Conservation (phyloP, 1,284 basidiomycete genomes). For the Volvariella volvacea region DNA sequence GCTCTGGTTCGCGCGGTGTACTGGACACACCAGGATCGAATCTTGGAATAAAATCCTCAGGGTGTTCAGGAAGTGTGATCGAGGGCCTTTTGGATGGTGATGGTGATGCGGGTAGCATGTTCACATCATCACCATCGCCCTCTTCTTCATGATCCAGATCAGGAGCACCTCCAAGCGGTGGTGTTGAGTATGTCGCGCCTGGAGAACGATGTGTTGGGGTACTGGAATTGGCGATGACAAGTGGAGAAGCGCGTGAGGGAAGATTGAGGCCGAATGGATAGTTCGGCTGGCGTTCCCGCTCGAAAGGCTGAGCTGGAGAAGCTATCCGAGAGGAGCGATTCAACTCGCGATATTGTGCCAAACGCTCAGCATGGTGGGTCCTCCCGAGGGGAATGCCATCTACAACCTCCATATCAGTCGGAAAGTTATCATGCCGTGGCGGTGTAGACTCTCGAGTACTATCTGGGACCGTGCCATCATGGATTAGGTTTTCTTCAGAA, state of each 20-base stretch:
- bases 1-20: neutral
- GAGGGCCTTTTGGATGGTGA: slow-evolving; percentile 43
- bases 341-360: slow-evolving; percentile 30
- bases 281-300: slow-evolving; percentile 10
- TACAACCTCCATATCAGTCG: slow-evolving; percentile 50
- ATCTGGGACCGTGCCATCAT: slow-evolving; percentile 14
- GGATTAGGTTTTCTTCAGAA: slow-evolving; percentile 27
- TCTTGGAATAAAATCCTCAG: slow-evolving; percentile 36
- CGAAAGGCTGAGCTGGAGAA: slow-evolving; percentile 17
- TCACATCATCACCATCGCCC: slow-evolving; percentile 37
- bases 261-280: slow-evolving; percentile 22
- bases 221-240: slow-evolving; percentile 18
- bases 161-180: slow-evolving; percentile 43
- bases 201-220: slow-evolving; percentile 27
- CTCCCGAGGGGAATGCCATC: slow-evolving; percentile 64
- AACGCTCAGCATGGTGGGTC: slow-evolving; percentile 56
- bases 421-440: slow-evolving; percentile 29
- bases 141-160: slow-evolving; percentile 36
- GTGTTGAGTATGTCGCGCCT: slow-evolving; percentile 22
- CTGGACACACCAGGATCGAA: slow-evolving; percentile 19
- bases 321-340: slow-evolving; percentile 13
- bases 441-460: slow-evolving; percentile 19
- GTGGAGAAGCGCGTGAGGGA: slow-evolving; percentile 22
- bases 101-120: slow-evolving; percentile 54
- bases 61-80: slow-evolving; percentile 5